A percentile compares a stretch with the other conserved stretches of the same genome.
phyloP scores from a whole-genome alignment of 1,139 yeast species.

The Candida frijolesensis region DNA sequence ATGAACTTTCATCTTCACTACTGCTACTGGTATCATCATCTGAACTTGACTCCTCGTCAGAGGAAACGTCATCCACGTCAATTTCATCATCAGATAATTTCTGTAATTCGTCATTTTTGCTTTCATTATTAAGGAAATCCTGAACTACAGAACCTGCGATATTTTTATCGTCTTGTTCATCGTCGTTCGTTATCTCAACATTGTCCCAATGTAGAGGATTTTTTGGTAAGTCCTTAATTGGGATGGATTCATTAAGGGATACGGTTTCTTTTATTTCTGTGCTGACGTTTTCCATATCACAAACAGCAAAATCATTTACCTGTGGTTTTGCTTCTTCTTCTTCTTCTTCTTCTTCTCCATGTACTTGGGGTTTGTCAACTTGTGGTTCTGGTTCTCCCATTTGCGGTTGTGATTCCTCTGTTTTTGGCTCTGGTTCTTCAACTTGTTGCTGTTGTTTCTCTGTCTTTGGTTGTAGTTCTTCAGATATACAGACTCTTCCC shows the following conservation, averaged over 20 bases:
- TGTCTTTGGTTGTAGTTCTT: neutral
- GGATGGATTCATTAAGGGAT: no score
- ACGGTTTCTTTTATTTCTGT: neutral
- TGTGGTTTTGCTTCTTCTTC: no score
- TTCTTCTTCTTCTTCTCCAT: no score
- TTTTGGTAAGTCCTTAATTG: neutral
- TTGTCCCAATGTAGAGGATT: neutral
- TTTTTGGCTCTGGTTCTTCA: neutral
- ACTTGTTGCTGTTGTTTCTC: neutral
- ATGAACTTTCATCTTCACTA: constrained; percentile 4
- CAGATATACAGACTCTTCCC: neutral
- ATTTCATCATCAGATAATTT: constrained; percentile 34
- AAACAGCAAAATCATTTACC: no score
- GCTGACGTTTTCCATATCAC: neutral
- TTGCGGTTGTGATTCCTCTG: no score
- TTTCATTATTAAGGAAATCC: constrained; percentile 6
- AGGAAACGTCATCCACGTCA: constrained; percentile 21
- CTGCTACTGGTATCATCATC: constrained; percentile 2
- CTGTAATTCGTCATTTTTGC: constrained; percentile 12
- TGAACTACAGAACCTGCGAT: neutral
- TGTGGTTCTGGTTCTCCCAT: no score
- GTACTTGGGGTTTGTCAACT: no score
- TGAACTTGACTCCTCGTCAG: constrained; percentile 11
- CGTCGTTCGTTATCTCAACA: neutral
- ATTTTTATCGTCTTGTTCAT: neutral